A percentile compares a stretch with the other conserved stretches of the same genome.
These are phyloP conservation scores for Fusarium paranaense DNA, from an alignment of 2,329 filamentous ascomycete genomes.

Conservation along the genomic window DNA sequence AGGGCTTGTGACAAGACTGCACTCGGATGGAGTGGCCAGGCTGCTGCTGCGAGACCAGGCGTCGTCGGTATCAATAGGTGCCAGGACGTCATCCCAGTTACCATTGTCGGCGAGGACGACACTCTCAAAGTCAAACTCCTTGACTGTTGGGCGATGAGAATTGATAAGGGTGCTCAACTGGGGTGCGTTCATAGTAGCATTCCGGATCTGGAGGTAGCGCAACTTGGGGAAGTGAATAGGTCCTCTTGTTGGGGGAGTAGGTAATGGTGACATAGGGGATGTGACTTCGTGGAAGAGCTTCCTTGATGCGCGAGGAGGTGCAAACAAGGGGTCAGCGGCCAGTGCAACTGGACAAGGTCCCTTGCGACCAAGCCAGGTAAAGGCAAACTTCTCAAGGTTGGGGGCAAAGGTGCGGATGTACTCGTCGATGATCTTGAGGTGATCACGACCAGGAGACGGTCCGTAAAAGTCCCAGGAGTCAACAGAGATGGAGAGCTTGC, in stretches of 20 bases:
- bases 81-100: constrained; percentile 86
- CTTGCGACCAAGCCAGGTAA: constrained; percentile 81
- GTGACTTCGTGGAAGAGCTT: constrained; percentile 75
- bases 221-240: constrained; percentile 76
- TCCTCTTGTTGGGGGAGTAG: constrained; percentile 61
- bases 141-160: constrained; percentile 74
- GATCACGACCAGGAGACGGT: constrained; percentile 71
- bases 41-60: constrained; percentile 52
- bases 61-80: constrained; percentile 67
- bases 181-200: constrained; percentile 75
- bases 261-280: constrained; percentile 72
- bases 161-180: constrained; percentile 78
- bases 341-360: constrained; percentile 81
- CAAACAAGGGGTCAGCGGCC: constrained; percentile 76
- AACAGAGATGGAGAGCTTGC: constrained; percentile 77
- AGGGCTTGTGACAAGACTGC: constrained; percentile 49
- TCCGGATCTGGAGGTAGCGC: constrained; percentile 76
- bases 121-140: constrained; percentile 84
- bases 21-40: constrained; percentile 43
- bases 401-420: constrained; percentile 79
- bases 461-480: constrained; percentile 75
- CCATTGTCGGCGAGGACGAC: constrained; percentile 75
- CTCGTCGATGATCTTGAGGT: constrained; percentile 83
- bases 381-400: constrained; percentile 76
- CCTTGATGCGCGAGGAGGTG: constrained; percentile 62